These are phyloP conservation scores for Adansonia digitata DNA, from an alignment of 345 rosid species.

Conservation along the genomic window DNA sequence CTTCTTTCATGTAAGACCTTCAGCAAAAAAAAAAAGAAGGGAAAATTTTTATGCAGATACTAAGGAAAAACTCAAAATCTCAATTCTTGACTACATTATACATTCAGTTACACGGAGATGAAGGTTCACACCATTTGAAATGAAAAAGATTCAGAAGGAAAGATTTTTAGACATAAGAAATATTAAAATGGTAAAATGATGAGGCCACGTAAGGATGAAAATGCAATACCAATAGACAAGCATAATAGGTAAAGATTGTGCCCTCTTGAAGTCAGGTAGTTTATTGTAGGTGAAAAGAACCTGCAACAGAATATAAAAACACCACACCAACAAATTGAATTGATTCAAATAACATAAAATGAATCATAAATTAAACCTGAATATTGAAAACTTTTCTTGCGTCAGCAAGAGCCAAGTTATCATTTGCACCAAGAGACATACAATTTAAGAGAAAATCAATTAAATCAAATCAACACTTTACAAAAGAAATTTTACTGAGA, in stretches of 20 bases:
- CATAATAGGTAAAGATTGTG: slow-evolving; percentile 66
- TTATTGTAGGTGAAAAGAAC: slow-evolving; percentile 89
- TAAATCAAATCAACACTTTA: background rate
- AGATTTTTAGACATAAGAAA: slow-evolving; percentile 1
- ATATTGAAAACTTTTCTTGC: background rate
- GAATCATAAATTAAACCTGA: background rate
- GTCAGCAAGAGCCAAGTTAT: background rate
- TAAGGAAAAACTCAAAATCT: background rate
- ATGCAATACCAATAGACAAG: slow-evolving; percentile 62
- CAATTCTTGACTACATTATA: background rate
- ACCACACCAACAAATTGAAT: background rate
- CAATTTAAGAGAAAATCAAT: background rate
- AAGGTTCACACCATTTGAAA: background rate
- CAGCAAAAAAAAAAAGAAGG: background rate
- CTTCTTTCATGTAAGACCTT: background rate
- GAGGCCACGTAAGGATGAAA: slow-evolving; percentile 7
- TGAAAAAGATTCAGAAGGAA: background rate
- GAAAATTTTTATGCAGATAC: background rate
- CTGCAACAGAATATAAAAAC: slow-evolving; percentile 27
- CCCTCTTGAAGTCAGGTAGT: slow-evolving; percentile 55
- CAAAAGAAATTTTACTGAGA: background rate
- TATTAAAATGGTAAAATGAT: background rate
- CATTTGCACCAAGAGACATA: background rate
- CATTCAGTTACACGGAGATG: background rate
- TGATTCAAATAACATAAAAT: background rate